A percentile compares a stretch with the other conserved stretches of the same genome.
Conservation (phyloP, 1,139 yeast genomes). For the Yamadazyma mexicana region DNA sequence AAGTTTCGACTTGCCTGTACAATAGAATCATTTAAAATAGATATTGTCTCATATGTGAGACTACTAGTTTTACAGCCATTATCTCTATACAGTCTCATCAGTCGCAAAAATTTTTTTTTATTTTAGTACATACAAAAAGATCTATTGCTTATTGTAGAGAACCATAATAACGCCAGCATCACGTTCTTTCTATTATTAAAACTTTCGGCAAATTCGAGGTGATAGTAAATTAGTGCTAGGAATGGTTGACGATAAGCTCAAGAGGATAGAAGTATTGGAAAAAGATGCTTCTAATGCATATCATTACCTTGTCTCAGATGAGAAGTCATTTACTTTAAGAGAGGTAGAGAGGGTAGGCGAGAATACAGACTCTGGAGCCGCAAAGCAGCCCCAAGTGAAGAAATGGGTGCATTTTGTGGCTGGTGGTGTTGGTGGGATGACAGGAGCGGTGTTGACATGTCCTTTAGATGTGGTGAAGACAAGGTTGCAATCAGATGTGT, state of each 20-base stretch:
- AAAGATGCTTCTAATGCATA: slow-evolving; percentile 58
- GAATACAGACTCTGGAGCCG: slow-evolving; percentile 10
- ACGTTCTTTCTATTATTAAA: too few species aligned
- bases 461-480: slow-evolving; percentile 98
- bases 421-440: slow-evolving; percentile 98
- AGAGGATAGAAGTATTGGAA: slow-evolving; percentile 33
- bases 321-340: slow-evolving; percentile 52
- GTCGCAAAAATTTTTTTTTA: slow-evolving; percentile 1
- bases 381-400: slow-evolving; percentile 36
- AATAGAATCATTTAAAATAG: background rate
- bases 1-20: background rate
- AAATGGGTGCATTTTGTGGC: slow-evolving; percentile 99
- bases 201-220: background rate
- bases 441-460: slow-evolving; percentile 90
- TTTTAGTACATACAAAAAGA: background rate
- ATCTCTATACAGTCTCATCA: background rate
- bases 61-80: background rate
- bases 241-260: slow-evolving; percentile 5
- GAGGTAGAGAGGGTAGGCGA: slow-evolving; percentile 23
- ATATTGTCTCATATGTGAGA: background rate
- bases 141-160: slow-evolving; percentile 1
- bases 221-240: background rate
- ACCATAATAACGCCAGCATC: background rate
- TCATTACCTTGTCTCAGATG: slow-evolving; percentile 71
- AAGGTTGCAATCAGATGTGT: slow-evolving; percentile 86